Conservation (phyloP, 768 basidiomycete species). For the Russula virescens region DNA sequence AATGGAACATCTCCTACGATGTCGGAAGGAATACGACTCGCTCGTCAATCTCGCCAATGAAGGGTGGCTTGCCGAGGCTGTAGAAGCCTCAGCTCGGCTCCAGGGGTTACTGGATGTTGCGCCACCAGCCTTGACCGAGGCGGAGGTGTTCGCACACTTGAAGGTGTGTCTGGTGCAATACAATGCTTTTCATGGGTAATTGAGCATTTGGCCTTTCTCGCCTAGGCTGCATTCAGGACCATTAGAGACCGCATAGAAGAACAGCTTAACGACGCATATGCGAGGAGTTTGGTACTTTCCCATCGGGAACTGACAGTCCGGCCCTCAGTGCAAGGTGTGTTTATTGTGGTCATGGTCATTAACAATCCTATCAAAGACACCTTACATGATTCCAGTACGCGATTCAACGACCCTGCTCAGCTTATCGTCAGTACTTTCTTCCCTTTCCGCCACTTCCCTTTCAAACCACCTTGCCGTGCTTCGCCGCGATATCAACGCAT, state of each 20-base stretch:
- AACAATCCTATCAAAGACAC: background rate
- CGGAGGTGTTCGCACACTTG: constrained; percentile 49
- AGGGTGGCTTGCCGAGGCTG: constrained; percentile 63
- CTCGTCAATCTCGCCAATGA: constrained; percentile 44
- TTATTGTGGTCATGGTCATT: constrained; percentile 29
- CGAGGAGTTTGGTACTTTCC: constrained; percentile 49
- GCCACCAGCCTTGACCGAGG: constrained; percentile 46
- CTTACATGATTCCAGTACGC: constrained; percentile 41
- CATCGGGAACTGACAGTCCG: constrained; percentile 46
- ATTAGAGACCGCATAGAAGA: constrained; percentile 59
- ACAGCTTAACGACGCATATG: constrained; percentile 63
- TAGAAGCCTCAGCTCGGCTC: constrained; percentile 39
- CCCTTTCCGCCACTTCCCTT: constrained; percentile 51
- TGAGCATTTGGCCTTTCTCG: background rate
- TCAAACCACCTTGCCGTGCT: constrained; percentile 52
- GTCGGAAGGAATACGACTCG: constrained; percentile 41
- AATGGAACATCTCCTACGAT: constrained; percentile 50
- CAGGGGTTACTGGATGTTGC: constrained; percentile 41
- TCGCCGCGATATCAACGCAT: constrained; percentile 54
- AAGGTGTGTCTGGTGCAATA: constrained; percentile 42
- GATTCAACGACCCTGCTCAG: constrained; percentile 46
- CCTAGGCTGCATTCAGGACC: constrained; percentile 51
- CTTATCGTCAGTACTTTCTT: constrained; percentile 51
- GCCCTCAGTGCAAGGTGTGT: constrained; percentile 44
- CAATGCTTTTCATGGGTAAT: background rate